Percentiles rank a stretch among this genome's conserved stretches.
Conservation (phyloP, 306 rosid species). For the Acacia crassicarpa region DNA sequence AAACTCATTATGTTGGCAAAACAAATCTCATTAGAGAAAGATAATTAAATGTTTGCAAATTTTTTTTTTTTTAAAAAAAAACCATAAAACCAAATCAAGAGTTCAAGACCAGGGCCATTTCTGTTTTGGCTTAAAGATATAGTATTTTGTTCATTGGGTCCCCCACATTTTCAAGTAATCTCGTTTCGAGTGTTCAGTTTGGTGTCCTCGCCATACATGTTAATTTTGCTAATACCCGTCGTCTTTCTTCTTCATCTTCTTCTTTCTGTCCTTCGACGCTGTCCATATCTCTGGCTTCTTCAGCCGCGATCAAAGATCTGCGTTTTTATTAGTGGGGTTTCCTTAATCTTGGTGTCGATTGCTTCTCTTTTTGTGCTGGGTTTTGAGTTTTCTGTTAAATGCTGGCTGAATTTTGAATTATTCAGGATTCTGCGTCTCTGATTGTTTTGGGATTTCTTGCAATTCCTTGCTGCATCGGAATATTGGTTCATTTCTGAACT, state of each 20-base stretch:
- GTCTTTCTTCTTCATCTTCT: constrained; percentile 4
- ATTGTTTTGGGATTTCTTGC: constrained; percentile 34
- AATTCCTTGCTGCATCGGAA: constrained; percentile 33
- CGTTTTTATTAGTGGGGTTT: background rate
- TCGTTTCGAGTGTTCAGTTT: background rate
- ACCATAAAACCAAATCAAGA: too few species aligned
- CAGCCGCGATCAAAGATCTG: background rate
- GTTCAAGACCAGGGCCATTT: too few species aligned
- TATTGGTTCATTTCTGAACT: constrained; percentile 38
- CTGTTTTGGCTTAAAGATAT: too few species aligned
- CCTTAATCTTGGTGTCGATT: background rate
- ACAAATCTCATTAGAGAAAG: too few species aligned
- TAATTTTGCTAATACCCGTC: background rate
- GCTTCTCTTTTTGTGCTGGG: background rate
- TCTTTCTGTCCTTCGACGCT: background rate
- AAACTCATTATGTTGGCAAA: background rate
- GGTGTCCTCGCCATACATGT: background rate
- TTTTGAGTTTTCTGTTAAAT: constrained; percentile 31
- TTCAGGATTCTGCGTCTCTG: constrained; percentile 26
- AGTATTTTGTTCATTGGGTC: background rate
- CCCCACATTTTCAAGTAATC: background rate
- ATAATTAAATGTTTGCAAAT: too few species aligned
- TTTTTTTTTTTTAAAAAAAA: too few species aligned
- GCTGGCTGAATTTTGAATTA: constrained; percentile 33
- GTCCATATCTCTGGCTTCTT: background rate